phyloP scores from a whole-genome alignment of 805 yeast species.

The Candida chauliodis region DNA sequence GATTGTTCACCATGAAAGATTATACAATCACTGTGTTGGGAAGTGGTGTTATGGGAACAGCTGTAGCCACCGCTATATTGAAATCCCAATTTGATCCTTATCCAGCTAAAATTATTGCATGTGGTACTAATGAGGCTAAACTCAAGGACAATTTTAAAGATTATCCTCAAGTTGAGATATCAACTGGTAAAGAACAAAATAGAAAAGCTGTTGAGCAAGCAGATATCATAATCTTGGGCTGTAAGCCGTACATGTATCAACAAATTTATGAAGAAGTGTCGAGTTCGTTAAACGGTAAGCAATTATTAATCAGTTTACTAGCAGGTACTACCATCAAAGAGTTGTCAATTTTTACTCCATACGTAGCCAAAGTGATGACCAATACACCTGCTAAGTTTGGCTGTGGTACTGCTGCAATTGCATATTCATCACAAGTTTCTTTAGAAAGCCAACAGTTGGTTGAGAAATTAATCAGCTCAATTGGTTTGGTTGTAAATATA shows the following conservation, averaged over 20 bases:
- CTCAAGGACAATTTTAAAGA: constrained; percentile 42
- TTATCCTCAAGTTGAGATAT: constrained; percentile 44
- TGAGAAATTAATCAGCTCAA: constrained; percentile 54
- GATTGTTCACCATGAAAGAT: constrained; percentile 22
- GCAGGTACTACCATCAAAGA: constrained; percentile 91
- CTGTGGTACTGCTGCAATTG: constrained; percentile 90
- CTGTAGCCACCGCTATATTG: constrained; percentile 77
- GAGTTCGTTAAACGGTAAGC: constrained; percentile 46
- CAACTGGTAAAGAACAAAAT: constrained; percentile 46
- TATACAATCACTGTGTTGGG: constrained; percentile 80
- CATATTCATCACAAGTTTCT: constrained; percentile 57
- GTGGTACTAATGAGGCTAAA: constrained; percentile 59
- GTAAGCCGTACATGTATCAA: constrained; percentile 81
- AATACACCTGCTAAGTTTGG: constrained; percentile 95
- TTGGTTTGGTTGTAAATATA: constrained; percentile 62
- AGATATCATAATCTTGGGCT: constrained; percentile 73
- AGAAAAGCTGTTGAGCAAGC: constrained; percentile 58
- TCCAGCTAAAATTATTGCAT: constrained; percentile 75
- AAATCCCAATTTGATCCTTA: constrained; percentile 45
- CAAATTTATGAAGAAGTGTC: constrained; percentile 52
- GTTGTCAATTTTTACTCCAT: constrained; percentile 48
- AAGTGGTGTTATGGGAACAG: constrained; percentile 95
- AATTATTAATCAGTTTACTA: constrained; percentile 70
- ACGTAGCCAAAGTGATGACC: constrained; percentile 92
- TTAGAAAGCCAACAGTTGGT: constrained; percentile 42